phyloP scores from a whole-genome alignment of 2,329 filamentous ascomycete genomes.

The Claviceps digitariae region DNA sequence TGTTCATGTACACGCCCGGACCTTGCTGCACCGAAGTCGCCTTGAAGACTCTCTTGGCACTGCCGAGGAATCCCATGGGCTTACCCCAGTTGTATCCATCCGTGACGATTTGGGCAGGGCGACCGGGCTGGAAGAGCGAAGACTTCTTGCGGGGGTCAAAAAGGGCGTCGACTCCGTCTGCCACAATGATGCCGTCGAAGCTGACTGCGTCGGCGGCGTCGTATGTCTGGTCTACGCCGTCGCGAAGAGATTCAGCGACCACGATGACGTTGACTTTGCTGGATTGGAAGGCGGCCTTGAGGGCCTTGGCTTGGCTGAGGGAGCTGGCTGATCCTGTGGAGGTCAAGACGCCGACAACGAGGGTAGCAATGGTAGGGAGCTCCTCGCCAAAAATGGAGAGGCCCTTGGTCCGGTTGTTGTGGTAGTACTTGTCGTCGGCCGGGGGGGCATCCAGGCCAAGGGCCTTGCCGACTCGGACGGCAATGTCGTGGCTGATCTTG shows the following conservation, averaged over 20 bases:
- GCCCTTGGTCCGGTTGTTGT: slow-evolving; percentile 49
- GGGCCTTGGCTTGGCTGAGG: slow-evolving; percentile 31
- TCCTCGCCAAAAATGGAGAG: slow-evolving; percentile 45
- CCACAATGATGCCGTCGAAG: slow-evolving; percentile 51
- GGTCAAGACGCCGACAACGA: slow-evolving; percentile 51
- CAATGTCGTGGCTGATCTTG: slow-evolving; percentile 52
- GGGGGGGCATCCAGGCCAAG: slow-evolving; percentile 45
- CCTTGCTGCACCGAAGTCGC: slow-evolving; percentile 29
- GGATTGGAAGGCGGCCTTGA: slow-evolving; percentile 35
- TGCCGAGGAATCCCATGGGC: slow-evolving; percentile 48
- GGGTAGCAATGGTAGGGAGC: slow-evolving; percentile 45
- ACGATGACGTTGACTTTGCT: slow-evolving; percentile 43
- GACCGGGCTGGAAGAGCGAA: slow-evolving; percentile 47
- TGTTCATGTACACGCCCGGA: slow-evolving; percentile 27
- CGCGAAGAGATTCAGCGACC: slow-evolving; percentile 43
- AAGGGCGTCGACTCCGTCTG: slow-evolving; percentile 35
- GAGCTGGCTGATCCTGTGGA: slow-evolving; percentile 27
- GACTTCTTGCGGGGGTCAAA: slow-evolving; percentile 32
- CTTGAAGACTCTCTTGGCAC: slow-evolving; percentile 21
- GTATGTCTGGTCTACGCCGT: slow-evolving; percentile 50
- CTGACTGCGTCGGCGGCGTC: slow-evolving; percentile 46
- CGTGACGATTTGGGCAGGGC: slow-evolving; percentile 48
- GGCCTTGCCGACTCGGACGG: slow-evolving; percentile 46
- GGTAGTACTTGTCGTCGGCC: slow-evolving; percentile 51
- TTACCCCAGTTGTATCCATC: slow-evolving; percentile 58